These are phyloP conservation scores for Gastrolobium villosum DNA, from an alignment of 306 rosid species.

Conservation along the genomic window DNA sequence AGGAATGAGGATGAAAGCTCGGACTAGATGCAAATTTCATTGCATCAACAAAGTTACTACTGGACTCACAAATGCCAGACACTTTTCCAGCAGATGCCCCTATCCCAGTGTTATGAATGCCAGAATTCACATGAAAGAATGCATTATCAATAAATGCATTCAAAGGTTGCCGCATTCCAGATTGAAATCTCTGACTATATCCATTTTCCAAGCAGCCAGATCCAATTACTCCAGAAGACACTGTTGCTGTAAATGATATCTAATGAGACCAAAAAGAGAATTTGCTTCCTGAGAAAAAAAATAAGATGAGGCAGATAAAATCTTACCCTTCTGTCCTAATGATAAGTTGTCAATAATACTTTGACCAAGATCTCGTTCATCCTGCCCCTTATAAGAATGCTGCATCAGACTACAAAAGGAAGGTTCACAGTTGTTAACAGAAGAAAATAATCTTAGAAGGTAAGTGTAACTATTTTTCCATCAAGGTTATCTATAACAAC, in stretches of 20 bases:
- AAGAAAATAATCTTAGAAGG: constrained; percentile 39
- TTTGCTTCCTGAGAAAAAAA: constrained; percentile 16
- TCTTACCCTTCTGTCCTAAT: constrained; percentile 56
- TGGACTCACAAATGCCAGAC: constrained; percentile 53
- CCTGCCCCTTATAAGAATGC: constrained; percentile 62
- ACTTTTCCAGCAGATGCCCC: constrained; percentile 55
- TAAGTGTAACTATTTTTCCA: constrained; percentile 32
- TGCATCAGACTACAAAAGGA: constrained; percentile 64
- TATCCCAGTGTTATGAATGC: constrained; percentile 57
- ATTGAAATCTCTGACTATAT: constrained; percentile 61
- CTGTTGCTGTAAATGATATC: constrained; percentile 48
- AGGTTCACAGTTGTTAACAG: constrained; percentile 26
- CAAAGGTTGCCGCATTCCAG: constrained; percentile 55
- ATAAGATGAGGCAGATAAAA: constrained; percentile 35
- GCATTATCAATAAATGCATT: constrained; percentile 58
- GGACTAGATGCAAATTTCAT: constrained; percentile 58
- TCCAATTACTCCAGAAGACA: constrained; percentile 58
- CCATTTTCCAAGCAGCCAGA: constrained; percentile 58
- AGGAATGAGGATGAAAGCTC: constrained; percentile 70
- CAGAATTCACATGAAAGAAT: constrained; percentile 59
- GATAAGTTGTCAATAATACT: constrained; percentile 59
- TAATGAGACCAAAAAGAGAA: constrained; percentile 43
- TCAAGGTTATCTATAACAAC: constrained; percentile 42
- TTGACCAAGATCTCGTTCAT: constrained; percentile 58
- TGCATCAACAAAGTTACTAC: constrained; percentile 57